phyloP scores from a whole-genome alignment of 257 asterid genomes.

The Solanum okadae region DNA sequence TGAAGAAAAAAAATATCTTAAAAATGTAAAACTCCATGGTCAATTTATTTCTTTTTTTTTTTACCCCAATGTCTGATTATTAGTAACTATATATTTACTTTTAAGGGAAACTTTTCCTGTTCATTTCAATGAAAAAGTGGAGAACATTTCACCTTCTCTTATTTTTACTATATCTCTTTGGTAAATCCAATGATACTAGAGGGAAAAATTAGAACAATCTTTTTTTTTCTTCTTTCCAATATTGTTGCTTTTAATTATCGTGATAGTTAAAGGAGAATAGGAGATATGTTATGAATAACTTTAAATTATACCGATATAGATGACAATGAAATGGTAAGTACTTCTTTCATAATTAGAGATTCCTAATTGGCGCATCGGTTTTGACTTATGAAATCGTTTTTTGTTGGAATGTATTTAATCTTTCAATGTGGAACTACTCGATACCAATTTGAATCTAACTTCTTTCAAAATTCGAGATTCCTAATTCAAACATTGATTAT shows the following conservation, averaged over 20 bases:
- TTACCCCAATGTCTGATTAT: background rate
- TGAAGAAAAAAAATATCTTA: background rate
- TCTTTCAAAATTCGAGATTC: background rate
- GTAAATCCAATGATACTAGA: background rate
- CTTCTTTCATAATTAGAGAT: background rate
- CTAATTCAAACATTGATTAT: background rate
- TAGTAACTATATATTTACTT: background rate
- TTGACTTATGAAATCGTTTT: background rate
- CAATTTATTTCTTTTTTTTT: background rate
- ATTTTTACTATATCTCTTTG: background rate
- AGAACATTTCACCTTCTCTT: background rate
- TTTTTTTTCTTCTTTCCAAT: background rate
- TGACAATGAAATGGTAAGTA: background rate
- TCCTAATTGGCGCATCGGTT: background rate
- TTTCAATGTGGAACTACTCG: accelerated
- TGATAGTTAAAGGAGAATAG: background rate
- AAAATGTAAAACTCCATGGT: background rate
- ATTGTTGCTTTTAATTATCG: background rate
- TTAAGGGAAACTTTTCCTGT: background rate
- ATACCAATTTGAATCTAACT: background rate
- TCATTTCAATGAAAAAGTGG: background rate
- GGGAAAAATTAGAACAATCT: background rate
- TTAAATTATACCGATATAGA: too few relatives aligned
- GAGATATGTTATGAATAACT: background rate
- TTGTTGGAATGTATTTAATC: background rate